These are phyloP conservation scores for Aspergillus sp. DNA, from an alignment of 2,329 filamentous ascomycete genomes.

Conservation along the genomic window DNA sequence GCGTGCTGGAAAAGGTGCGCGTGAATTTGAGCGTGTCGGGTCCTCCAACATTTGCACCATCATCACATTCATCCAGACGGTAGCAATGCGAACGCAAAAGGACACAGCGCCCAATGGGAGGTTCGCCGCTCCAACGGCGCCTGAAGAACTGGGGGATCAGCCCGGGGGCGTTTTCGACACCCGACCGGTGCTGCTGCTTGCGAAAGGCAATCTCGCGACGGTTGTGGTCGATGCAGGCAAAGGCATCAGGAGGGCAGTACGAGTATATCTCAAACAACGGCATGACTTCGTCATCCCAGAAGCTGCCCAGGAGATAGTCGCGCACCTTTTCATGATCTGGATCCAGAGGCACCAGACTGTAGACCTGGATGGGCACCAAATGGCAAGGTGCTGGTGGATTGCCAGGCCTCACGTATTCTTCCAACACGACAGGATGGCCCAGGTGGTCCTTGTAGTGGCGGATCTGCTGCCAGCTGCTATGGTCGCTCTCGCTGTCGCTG, in stretches of 20 bases:
- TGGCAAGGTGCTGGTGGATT: background rate
- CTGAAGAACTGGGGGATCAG: conserved; percentile 13
- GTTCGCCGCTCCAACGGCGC: background rate
- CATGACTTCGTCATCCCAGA: conserved; percentile 9
- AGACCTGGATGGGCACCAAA: conserved; percentile 13
- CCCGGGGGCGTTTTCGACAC: conserved; percentile 4
- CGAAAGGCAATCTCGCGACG: conserved; percentile 17
- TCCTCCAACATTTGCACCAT: conserved; percentile 8
- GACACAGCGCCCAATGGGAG: conserved; percentile 14
- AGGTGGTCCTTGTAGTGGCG: conserved; percentile 17
- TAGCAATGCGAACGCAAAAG: conserved; percentile 18
- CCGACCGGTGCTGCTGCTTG: conserved; percentile 17
- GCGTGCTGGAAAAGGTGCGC: conserved; percentile 14
- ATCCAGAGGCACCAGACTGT: conserved; percentile 4
- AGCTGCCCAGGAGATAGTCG: conserved; percentile 14
- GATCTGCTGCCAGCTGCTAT: conserved; percentile 13
- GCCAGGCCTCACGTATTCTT: conserved; percentile 14
- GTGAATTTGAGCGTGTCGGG: conserved; percentile 18
- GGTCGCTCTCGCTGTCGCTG: background rate
- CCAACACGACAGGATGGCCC: conserved; percentile 17
- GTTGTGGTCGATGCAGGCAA: conserved; percentile 19
- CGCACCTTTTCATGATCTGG: conserved; percentile 8
- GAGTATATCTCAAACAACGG: conserved; percentile 23
- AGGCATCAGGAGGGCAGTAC: conserved; percentile 17
- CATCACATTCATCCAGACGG: conserved; percentile 10